Conservation (phyloP, 2,329 filamentous ascomycete species). For the Paraphoma chrysanthemicola region DNA sequence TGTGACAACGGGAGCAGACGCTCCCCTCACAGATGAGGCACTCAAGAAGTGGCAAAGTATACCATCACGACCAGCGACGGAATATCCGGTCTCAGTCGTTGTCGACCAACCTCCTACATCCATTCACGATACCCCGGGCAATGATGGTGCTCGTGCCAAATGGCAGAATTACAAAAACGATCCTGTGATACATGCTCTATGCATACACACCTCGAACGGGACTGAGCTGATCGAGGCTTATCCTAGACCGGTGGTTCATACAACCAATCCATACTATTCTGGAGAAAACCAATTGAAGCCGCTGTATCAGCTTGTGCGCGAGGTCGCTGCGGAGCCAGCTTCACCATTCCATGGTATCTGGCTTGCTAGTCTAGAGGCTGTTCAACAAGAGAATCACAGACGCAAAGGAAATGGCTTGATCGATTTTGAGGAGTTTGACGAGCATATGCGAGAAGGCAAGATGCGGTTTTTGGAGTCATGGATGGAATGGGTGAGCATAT, state of each 20-base stretch:
- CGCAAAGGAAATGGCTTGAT: constrained; percentile 83
- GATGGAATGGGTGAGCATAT: constrained; percentile 74
- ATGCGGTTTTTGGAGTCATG: constrained; percentile 83
- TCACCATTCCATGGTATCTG: constrained; percentile 35
- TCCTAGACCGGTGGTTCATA: constrained; percentile 12
- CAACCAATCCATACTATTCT: constrained; percentile 15
- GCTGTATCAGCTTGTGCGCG: constrained; percentile 25
- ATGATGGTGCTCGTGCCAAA: neutral
- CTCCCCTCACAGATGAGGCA: too few species aligned
- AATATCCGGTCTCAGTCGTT: neutral
- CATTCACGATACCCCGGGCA: neutral
- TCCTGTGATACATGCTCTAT: constrained; percentile 20
- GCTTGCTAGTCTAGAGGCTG: constrained; percentile 64
- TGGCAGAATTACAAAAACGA: neutral
- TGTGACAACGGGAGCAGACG: too few species aligned
- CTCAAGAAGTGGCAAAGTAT: too few species aligned
- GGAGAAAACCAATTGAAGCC: constrained; percentile 19
- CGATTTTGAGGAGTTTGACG: constrained; percentile 79
- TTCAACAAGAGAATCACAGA: constrained; percentile 71
- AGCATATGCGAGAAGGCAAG: constrained; percentile 69
- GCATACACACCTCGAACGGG: constrained; percentile 5
- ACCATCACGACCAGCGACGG: too few species aligned
- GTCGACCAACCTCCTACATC: neutral
- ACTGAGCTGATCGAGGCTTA: constrained; percentile 1
- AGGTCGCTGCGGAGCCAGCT: constrained; percentile 19